These are phyloP conservation scores for Gardenia jasminoides DNA, from an alignment of 257 asterid species.

Conservation along the genomic window DNA sequence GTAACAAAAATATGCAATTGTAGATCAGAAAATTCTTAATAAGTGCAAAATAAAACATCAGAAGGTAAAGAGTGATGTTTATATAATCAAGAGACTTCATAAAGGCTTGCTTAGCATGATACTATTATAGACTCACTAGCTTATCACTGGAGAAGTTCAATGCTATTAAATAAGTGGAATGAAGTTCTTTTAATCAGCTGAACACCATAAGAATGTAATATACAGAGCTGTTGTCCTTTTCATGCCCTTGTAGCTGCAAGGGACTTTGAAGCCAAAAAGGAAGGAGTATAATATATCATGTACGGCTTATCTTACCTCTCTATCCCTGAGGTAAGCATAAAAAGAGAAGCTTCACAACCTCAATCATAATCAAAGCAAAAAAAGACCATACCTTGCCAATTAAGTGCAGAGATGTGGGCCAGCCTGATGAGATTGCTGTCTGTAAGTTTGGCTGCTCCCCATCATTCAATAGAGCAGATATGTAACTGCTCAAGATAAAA, in stretches of 20 bases:
- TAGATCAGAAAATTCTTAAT: no score
- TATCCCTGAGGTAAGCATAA: not conserved
- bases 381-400: slow-evolving; percentile 77
- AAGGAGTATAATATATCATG: not conserved
- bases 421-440: slow-evolving; percentile 65
- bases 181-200: not conserved
- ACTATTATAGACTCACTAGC: no score
- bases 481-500: slow-evolving; percentile 53
- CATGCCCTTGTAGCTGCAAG: not conserved
- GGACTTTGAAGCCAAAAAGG: not conserved
- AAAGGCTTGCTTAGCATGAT: not conserved
- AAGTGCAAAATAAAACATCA: no score
- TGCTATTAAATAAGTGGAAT: not conserved
- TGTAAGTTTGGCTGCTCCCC: slow-evolving; percentile 60
- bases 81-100: not conserved
- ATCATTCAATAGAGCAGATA: slow-evolving; percentile 84
- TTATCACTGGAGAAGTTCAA: not conserved
- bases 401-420: slow-evolving; percentile 97
- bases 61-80: no score
- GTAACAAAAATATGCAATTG: no score
- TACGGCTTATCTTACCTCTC: not conserved
- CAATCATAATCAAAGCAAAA: not conserved
- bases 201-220: no score
- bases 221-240: not conserved
- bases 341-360: not conserved